Percentiles rank a stretch among this genome's conserved stretches.
phyloP scores from a whole-genome alignment of 1,284 basidiomycete species.

The Pseudozyma thailandica region DNA sequence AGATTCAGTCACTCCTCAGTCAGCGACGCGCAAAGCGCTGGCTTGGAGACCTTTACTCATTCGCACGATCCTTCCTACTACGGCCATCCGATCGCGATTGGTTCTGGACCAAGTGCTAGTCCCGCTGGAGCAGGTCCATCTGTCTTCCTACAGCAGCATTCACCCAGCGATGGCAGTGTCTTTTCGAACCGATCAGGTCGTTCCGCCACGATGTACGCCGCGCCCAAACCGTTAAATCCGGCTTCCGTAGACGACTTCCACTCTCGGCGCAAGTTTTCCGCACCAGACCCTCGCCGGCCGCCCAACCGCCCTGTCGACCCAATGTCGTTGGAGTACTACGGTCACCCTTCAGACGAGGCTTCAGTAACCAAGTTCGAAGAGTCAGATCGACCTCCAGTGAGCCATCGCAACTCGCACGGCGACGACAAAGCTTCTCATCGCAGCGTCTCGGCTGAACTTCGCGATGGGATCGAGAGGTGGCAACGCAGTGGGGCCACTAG shows the following conservation, averaged over 20 bases:
- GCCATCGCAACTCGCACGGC: constrained; percentile 6
- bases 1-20: constrained; percentile 19
- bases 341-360: constrained; percentile 31
- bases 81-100: constrained; percentile 17
- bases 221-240: constrained; percentile 18
- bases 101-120: constrained; percentile 5
- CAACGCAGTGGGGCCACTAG: constrained; percentile 35
- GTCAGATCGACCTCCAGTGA: constrained; percentile 8
- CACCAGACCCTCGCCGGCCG: constrained; percentile 4
- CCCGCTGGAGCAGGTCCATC: constrained; percentile 12
- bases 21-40: constrained; percentile 1
- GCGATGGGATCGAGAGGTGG: constrained; percentile 49
- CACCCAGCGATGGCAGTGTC: constrained; percentile 35
- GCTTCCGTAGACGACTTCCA: constrained; percentile 11
- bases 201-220: constrained; percentile 24
- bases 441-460: constrained; percentile 38
- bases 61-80: constrained; percentile 40
- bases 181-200: constrained; percentile 34
- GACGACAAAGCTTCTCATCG: constrained; percentile 8
- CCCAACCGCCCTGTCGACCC: constrained; percentile 30
- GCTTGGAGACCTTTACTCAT: constrained; percentile 18
- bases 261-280: constrained; percentile 27
- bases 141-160: constrained; percentile 41
- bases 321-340: constrained; percentile 51
- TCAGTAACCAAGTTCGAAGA: constrained; percentile 16